These are phyloP conservation scores for Kodamaea kaohsiungensis DNA, from an alignment of 805 yeast species.

Conservation along the genomic window DNA sequence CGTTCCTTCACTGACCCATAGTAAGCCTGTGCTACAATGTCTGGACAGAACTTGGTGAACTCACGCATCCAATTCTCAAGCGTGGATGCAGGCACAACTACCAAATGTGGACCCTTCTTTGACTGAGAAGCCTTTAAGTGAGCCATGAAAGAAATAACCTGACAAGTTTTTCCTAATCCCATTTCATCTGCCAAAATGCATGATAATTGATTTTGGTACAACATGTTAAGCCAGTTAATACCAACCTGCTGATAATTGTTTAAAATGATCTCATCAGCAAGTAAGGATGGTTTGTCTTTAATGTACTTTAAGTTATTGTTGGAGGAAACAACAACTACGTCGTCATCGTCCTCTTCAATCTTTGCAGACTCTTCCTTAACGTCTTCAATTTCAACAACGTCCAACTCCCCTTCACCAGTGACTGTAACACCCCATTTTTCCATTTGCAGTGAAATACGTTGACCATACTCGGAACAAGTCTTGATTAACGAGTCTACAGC, in stretches of 20 bases:
- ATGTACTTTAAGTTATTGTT: constrained; percentile 14
- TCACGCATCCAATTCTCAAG: constrained; percentile 97
- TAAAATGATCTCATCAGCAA: constrained; percentile 64
- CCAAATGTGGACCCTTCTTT: constrained; percentile 75
- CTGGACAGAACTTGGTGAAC: constrained; percentile 85
- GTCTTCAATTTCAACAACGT: constrained; percentile 52
- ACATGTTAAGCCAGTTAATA: constrained; percentile 82
- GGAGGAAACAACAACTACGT: constrained; percentile 24
- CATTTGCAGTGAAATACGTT: constrained; percentile 68
- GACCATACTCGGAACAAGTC: constrained; percentile 78
- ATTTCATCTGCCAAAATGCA: constrained; percentile 98
- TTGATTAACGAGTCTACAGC: constrained; percentile 93
- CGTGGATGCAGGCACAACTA: constrained; percentile 96
- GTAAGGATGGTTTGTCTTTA: constrained; percentile 66
- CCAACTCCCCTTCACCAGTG: constrained; percentile 68
- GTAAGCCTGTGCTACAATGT: constrained; percentile 81
- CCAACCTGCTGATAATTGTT: constrained; percentile 97
- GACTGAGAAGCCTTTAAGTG: constrained; percentile 68
- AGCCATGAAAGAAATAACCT: constrained; percentile 90
- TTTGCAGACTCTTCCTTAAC: constrained; percentile 8
- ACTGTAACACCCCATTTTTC: constrained; percentile 85
- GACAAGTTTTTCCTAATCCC: constrained; percentile 98
- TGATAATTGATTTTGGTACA: constrained; percentile 77
- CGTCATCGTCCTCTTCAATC: constrained; percentile 37
- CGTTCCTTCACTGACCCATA: constrained; percentile 88